These are phyloP conservation scores for Saccharomyces hybrid DNA, from an alignment of 1,139 yeast genomes.

Conservation along the genomic window DNA sequence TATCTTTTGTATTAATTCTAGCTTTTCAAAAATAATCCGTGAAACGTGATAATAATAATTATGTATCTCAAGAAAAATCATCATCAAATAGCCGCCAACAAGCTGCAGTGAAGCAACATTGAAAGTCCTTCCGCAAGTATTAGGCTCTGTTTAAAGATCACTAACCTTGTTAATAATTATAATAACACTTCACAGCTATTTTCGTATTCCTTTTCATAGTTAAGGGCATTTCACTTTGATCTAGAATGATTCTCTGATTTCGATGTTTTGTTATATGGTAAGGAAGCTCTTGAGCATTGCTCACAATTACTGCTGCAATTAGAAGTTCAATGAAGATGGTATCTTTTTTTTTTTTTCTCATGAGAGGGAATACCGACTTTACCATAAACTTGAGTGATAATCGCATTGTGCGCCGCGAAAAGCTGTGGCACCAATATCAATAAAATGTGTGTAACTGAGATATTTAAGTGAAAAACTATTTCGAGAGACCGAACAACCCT, in stretches of 20 bases:
- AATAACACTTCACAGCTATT: not conserved
- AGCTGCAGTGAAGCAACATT: not conserved
- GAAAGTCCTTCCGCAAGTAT: not conserved
- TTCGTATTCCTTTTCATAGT: not conserved
- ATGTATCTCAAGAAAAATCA: not conserved
- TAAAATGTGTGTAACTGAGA: not conserved
- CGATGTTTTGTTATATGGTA: not conserved
- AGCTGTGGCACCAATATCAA: not conserved
- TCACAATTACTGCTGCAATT: not conserved
- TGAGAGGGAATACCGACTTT: not conserved
- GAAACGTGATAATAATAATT: not conserved
- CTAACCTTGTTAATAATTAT: not conserved
- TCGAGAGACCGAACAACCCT: not conserved
- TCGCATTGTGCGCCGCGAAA: constrained; percentile 1
- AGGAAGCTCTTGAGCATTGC: too few species aligned
- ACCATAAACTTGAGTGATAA: not conserved
- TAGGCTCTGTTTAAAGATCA: not conserved
- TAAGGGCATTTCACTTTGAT: not conserved
- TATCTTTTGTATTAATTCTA: not conserved
- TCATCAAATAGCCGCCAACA: not conserved
- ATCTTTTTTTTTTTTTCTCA: not conserved
- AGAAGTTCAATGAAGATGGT: not conserved
- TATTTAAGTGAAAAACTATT: not conserved
- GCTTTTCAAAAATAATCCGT: not conserved
- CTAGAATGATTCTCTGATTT: not conserved